Evolutionary conservation across 78 protist species (phyloP).

Genomic region (Cavenderia fasciculata): DNA sequence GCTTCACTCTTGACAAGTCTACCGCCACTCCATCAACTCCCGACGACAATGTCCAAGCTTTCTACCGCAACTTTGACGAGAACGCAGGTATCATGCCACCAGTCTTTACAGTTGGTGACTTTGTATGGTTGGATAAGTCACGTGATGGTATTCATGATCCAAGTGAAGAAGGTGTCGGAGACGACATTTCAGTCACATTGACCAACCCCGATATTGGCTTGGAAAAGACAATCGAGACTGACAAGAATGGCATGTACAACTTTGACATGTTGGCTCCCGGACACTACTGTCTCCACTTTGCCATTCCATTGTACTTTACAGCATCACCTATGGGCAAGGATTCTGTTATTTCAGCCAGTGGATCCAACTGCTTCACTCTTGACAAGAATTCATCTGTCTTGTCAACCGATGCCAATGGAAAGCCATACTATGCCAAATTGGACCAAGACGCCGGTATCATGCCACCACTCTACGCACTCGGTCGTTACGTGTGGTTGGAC

Average conservation of each 20-base stretch:
- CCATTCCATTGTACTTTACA: not conserved
- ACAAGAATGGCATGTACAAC: not conserved
- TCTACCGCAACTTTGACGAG: not conserved
- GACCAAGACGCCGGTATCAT: slow-evolving; percentile 20
- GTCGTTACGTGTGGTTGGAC: slow-evolving; percentile 31
- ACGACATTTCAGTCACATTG: not conserved
- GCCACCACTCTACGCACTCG: not conserved
- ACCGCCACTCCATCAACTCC: not conserved
- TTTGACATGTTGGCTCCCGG: slow-evolving; percentile 27
- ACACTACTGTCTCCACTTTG: slow-evolving; percentile 25
- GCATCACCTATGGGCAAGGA: not conserved
- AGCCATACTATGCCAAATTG: not conserved
- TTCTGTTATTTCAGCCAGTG: not conserved
- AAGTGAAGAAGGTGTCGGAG: slow-evolving; percentile 7
- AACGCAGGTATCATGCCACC: slow-evolving; percentile 25
- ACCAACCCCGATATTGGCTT: not conserved
- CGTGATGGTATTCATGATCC: slow-evolving; percentile 51
- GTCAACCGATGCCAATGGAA: not conserved
- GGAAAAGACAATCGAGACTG: not conserved
- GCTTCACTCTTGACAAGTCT: not conserved
- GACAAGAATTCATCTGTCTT: not conserved
- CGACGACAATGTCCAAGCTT: not conserved
- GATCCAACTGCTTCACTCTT: not conserved
- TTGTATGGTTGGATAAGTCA: slow-evolving; percentile 10
- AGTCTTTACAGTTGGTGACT: slow-evolving; percentile 24